Percentiles rank a stretch among this genome's conserved stretches.
phyloP scores from a whole-genome alignment of 2,329 filamentous ascomycete species.

The Alternaria brassicicola region DNA sequence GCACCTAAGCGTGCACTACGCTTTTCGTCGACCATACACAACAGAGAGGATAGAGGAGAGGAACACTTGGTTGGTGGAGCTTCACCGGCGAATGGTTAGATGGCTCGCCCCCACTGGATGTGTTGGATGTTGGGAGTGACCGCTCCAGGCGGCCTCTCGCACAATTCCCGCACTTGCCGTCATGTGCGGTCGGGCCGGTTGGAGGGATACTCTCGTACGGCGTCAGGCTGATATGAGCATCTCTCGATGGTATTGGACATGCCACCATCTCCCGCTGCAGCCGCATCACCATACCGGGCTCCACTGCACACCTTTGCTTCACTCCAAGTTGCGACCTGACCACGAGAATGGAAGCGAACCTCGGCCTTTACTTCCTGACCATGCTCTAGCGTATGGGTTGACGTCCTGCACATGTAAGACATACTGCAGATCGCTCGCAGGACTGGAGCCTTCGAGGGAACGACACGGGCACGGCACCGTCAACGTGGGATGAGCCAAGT shows the following conservation, averaged over 20 bases:
- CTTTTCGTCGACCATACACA: not conserved
- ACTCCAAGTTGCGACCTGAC: not conserved
- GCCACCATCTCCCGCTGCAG: not conserved
- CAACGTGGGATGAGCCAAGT: not conserved
- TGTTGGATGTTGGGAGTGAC: not conserved
- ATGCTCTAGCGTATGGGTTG: not conserved
- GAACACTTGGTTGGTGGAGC: not conserved
- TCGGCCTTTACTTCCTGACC: not conserved
- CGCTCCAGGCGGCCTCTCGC: constrained; percentile 8
- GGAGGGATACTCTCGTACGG: not conserved
- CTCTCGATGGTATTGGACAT: not conserved
- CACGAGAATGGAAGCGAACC: not conserved
- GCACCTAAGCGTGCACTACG: not conserved
- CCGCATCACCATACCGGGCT: not conserved
- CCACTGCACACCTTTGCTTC: not conserved
- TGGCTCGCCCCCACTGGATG: not conserved
- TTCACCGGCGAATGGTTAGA: not conserved
- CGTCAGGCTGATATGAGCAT: not conserved
- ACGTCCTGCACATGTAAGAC: not conserved
- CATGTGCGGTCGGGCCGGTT: not conserved
- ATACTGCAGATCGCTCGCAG: not conserved
- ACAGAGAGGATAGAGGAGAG: not conserved
- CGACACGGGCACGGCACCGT: not conserved
- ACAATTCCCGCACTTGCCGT: constrained; percentile 6
- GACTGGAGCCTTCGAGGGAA: not conserved